Percentiles rank a stretch among this genome's conserved stretches.
These are phyloP conservation scores for Gymnopilus dilepis DNA, from an alignment of 768 basidiomycete genomes.

Conservation along the genomic window DNA sequence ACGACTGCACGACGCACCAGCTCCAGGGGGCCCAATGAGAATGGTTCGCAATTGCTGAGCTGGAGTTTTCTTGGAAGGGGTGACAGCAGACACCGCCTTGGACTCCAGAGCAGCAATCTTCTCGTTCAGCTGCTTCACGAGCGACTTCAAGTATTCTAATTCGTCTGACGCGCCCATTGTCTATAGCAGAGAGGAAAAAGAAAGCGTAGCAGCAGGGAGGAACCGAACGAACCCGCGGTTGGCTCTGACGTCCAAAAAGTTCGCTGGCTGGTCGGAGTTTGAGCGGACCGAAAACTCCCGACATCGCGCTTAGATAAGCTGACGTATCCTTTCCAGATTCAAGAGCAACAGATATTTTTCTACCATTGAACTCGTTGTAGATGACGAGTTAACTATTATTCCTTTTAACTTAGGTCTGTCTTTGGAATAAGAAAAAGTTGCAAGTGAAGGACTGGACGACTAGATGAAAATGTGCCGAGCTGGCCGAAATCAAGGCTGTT, in stretches of 20 bases:
- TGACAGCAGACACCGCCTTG: slow-evolving; percentile 46
- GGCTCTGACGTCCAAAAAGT: slow-evolving; percentile 27
- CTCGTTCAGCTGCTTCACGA: slow-evolving; percentile 87
- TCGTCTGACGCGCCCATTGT: slow-evolving; percentile 74
- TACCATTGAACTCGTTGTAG: too few relatives aligned
- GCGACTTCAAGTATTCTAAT: slow-evolving; percentile 92
- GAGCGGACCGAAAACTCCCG: slow-evolving; percentile 23
- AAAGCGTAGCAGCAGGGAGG: slow-evolving; percentile 15
- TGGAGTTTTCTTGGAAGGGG: slow-evolving; percentile 52
- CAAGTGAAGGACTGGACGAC: too few relatives aligned
- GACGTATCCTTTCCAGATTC: neutral
- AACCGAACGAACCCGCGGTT: slow-evolving; percentile 16
- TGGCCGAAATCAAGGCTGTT: slow-evolving; percentile 16
- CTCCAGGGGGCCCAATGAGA: slow-evolving; percentile 95
- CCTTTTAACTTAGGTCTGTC: too few relatives aligned
- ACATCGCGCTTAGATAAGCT: slow-evolving; percentile 2
- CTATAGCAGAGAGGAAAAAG: slow-evolving; percentile 22
- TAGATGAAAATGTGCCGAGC: neutral
- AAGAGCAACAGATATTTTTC: neutral
- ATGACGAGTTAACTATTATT: too few relatives aligned
- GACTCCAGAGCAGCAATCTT: slow-evolving; percentile 86
- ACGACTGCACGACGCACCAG: slow-evolving; percentile 62
- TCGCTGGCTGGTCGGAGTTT: slow-evolving; percentile 37
- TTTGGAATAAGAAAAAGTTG: too few relatives aligned
- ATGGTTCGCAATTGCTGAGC: slow-evolving; percentile 87